Base-by-base conservation (phyloP, 2,329 filamentous ascomycete genomes). In the Aspergillus puulaauensis region DNA sequence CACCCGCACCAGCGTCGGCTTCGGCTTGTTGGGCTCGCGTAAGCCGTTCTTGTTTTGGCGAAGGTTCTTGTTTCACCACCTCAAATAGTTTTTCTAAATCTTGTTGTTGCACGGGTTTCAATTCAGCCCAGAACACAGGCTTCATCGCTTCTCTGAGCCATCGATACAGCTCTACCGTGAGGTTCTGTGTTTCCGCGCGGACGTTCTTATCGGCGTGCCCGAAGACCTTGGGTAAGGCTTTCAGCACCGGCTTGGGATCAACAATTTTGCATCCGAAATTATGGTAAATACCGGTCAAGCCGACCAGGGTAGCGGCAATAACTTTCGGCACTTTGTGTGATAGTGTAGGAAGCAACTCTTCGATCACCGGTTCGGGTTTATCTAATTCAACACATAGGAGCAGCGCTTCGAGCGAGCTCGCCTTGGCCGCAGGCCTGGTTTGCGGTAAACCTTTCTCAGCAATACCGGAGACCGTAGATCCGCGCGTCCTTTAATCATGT, bases 71-170 rank as follows among this genome's bases (percentile, higher is more conserved):
- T 73, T 96, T 97, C 70, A 97, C 85, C 67, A 91, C 92, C 68
- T 98, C 95, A 63, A 99, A 99, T 50, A 96, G 84, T 40, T 93
- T 90, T 70, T 99, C 96, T 56, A 99, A 79, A 70, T 99, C 96
- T 61, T 88, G 86, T 74, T 99, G 95, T 71, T 99, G 95, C 0
- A 96, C 93, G 0, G 93, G 90, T 73, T 99, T 99, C 60, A 99
- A 77, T 58, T 99, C 95, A 45, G 84, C 86, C 93, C 95, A 99
- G 73, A 99, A 98, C 76, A 98, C 89, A 39, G 93, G 91, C 73
- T 99, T 99, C 87, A 99, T 97, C 11, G 93, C 93, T 63, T 99
- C 95, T 65, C 93, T 90, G 35, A 99, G 82, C 95, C 96, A 99
- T 75, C 95, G 83, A 76, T 99, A 99, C 57, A 99, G 85, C 72